Percentiles rank a stretch among this genome's conserved stretches.
These are phyloP conservation scores for Sarocladium strictum DNA, from an alignment of 2,329 filamentous ascomycete species.

Conservation along the genomic window DNA sequence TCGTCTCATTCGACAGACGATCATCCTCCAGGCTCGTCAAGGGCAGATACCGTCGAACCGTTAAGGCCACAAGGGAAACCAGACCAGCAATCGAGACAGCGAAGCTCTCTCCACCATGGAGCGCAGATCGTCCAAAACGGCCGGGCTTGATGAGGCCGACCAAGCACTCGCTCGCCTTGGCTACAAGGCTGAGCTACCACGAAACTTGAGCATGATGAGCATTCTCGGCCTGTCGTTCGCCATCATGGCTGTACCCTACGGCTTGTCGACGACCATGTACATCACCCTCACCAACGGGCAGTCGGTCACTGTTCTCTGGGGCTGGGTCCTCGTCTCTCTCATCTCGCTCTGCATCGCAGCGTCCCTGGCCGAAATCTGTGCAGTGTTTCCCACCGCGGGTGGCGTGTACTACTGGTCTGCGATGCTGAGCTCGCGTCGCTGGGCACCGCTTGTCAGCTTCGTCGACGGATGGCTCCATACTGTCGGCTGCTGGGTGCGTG, in stretches of 20 bases:
- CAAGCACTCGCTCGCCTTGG: slow-evolving; percentile 40
- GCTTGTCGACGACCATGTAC: slow-evolving; percentile 41
- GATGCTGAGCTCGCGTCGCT: slow-evolving; percentile 54
- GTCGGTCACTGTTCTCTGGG: slow-evolving; percentile 69
- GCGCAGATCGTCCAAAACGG: background rate
- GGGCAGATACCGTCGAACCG: no score
- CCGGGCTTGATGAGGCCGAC: slow-evolving; percentile 24
- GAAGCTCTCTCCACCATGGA: background rate
- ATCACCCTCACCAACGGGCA: slow-evolving; percentile 64
- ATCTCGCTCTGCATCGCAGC: slow-evolving; percentile 68
- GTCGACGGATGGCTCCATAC: slow-evolving; percentile 70
- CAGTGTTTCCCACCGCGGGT: slow-evolving; percentile 55
- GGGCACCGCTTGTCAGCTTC: slow-evolving; percentile 61
- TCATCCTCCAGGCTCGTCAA: no score
- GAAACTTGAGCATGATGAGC: slow-evolving; percentile 43
- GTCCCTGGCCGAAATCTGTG: slow-evolving; percentile 67
- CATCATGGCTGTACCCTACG: slow-evolving; percentile 46
- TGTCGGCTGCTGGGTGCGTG: slow-evolving; percentile 65
- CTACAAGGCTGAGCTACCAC: slow-evolving; percentile 43
- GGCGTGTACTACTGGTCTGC: slow-evolving; percentile 72
- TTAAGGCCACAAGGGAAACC: no score
- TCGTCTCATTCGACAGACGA: no score
- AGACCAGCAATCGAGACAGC: no score
- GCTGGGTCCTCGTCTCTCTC: slow-evolving; percentile 54
- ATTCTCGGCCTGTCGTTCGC: slow-evolving; percentile 45